These are phyloP conservation scores for Podaxis mareebaensis DNA, from an alignment of 768 basidiomycete genomes.

Conservation along the genomic window DNA sequence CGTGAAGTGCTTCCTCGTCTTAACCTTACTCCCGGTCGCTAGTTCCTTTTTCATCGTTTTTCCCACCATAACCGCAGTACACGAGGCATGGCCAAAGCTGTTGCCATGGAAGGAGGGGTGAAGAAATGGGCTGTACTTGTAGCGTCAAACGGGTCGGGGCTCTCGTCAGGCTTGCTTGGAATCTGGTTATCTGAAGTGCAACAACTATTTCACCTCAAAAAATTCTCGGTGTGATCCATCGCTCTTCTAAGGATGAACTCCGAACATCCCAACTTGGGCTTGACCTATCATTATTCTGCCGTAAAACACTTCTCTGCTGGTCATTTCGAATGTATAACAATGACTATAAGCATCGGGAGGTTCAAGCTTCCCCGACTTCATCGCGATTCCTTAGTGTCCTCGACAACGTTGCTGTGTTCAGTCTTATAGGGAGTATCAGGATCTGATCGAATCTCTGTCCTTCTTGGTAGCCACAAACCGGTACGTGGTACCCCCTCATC, in stretches of 20 bases:
- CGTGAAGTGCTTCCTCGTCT: neutral
- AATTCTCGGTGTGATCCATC: neutral
- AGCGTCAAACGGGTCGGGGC: neutral
- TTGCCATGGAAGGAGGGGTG: neutral
- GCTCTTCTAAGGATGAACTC: neutral
- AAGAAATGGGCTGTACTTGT: neutral
- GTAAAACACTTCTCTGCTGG: neutral
- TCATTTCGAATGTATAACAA: neutral
- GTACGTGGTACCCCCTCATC: neutral
- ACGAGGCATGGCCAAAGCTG: neutral
- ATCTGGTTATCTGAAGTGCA: neutral
- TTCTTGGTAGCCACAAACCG: neutral
- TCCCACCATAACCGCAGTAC: slow-evolving; percentile 1
- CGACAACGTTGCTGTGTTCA: neutral
- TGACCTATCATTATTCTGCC: neutral
- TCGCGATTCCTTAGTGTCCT: neutral
- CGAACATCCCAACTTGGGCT: neutral
- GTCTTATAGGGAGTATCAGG: neutral
- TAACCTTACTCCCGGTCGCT: slow-evolving; percentile 7
- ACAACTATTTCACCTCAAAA: neutral
- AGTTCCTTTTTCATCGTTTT: slow-evolving; percentile 8
- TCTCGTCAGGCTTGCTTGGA: neutral
- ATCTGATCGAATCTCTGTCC: neutral
- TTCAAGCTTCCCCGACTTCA: neutral
- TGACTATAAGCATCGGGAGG: neutral